Base-by-base conservation (phyloP, 73 alveolate species). In the Tetrahymena thermophila region DNA sequence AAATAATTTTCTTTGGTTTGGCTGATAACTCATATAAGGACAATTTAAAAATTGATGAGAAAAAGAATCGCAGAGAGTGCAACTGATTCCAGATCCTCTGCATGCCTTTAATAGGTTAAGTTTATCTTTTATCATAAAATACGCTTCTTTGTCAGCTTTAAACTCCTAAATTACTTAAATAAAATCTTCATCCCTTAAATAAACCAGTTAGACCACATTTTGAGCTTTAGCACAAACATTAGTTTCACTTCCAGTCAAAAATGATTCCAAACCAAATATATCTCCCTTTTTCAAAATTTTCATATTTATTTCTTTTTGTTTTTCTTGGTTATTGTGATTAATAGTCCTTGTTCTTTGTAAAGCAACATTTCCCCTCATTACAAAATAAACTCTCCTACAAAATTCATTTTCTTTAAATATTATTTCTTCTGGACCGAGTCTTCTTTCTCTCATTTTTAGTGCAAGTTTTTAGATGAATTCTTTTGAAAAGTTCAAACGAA, bases 211-310 rank as follows among this genome's bases (percentile, higher is more conserved):
- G 31, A 71, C 97, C 58, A 96, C 96, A 93, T 97, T 97, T 15
- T 83, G 93, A 16, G 98, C 58, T 42, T 93, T 56, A 23, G 96
- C 97, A 34, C 98, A 95, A 4, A 97, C 97, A 34, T 94, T 85
- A 15, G 98, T 94, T 15, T 96, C 96, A 35, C 93, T 95, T 35
- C 93, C 98, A n/a, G 98, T 93, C 84, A 97, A 96, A 94, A 97
- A 97, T 28, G 95, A 93, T 28, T 96, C 85, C 94, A 96, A 97
- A 28, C 98, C 97, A 84, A 96, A 96, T 10, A 94, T 84, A 43
- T 94, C 85, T 43, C 96, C 96, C 35, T 35, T 94, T 42, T 85
- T 94, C 50, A 94, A 34, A 28, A 56, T 94, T 84, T n/a, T 43
- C 94, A 94, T 85, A 42, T 25, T 44, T 35, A 35, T 83, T 71